Conservation (phyloP, 1,139 yeast species). For the Blastobotrys apis region DNA sequence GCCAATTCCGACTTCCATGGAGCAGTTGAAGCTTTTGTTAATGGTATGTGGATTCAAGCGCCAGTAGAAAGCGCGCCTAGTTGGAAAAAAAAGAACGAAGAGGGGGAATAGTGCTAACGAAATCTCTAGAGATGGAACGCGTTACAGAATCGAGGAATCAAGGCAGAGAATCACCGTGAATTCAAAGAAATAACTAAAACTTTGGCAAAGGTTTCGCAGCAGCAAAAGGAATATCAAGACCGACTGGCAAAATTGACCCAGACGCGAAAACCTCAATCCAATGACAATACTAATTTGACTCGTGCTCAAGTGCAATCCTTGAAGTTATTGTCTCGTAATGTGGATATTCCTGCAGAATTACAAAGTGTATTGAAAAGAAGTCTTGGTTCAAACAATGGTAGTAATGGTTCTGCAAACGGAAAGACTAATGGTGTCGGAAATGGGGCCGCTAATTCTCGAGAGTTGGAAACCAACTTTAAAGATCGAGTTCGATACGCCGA, state of each 20-base stretch:
- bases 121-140: constrained; percentile 41
- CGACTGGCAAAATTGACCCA: constrained; percentile 25
- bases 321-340: constrained; percentile 69
- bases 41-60: no score
- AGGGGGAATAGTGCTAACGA: constrained; percentile 7
- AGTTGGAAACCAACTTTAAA: neutral
- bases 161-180: constrained; percentile 34
- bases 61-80: no score
- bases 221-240: constrained; percentile 38
- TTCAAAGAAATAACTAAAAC: constrained; percentile 35
- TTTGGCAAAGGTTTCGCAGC: constrained; percentile 31
- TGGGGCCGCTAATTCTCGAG: neutral
- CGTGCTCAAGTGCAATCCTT: constrained; percentile 69
- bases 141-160: constrained; percentile 33
- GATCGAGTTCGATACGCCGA: constrained; percentile 5
- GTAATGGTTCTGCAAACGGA: neutral
- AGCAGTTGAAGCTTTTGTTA: constrained; percentile 36
- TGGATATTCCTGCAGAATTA: constrained; percentile 60
- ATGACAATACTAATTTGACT: constrained; percentile 45
- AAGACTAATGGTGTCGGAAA: constrained; percentile 2
- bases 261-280: constrained; percentile 16
- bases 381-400: neutral
- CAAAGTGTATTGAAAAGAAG: constrained; percentile 31
- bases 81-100: neutral
- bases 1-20: constrained; percentile 31